Conservation (phyloP, 805 yeast species). For the Kodamaea kakaduensis region DNA sequence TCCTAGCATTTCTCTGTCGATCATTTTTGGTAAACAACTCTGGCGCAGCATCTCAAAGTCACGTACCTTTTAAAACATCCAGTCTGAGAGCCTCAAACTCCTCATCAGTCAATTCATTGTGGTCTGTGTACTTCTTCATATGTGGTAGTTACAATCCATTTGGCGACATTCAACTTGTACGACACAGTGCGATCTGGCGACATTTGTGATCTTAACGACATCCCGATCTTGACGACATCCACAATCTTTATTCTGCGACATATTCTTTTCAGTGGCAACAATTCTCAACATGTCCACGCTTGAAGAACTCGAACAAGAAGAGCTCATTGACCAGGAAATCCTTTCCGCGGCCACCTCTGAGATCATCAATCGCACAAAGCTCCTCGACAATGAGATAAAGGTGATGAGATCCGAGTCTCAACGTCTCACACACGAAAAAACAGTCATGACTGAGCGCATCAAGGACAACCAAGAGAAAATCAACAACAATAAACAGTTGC, state of each 20-base stretch:
- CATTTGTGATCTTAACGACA: not conserved
- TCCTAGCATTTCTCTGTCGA: no score
- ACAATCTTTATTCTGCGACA: not conserved
- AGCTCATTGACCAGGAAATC: constrained; percentile 79
- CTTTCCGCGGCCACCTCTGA: constrained; percentile 74
- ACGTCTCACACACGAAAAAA: constrained; percentile 86
- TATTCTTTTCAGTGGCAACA: constrained; percentile 3
- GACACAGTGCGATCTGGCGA: no score
- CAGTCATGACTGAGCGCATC: constrained; percentile 87
- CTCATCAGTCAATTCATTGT: constrained; percentile 18
- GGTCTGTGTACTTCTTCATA: constrained; percentile 8
- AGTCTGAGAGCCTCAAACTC: constrained; percentile 24
- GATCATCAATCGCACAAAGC: constrained; percentile 76
- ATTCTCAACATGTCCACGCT: constrained; percentile 72
- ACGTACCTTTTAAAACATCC: constrained; percentile 26
- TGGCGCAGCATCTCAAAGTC: no score
- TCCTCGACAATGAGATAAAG: constrained; percentile 91
- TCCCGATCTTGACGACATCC: not conserved
- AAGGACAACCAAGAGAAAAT: constrained; percentile 95
- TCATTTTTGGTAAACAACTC: no score
- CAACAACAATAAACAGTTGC: constrained; percentile 91
- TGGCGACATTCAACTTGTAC: no score
- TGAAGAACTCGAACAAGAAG: constrained; percentile 71
- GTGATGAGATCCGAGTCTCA: constrained; percentile 90
- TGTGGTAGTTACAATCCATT: not conserved